phyloP scores from a whole-genome alignment of 225 moss, liverwort and hornwort species.

The Pleurozium schreberi region DNA sequence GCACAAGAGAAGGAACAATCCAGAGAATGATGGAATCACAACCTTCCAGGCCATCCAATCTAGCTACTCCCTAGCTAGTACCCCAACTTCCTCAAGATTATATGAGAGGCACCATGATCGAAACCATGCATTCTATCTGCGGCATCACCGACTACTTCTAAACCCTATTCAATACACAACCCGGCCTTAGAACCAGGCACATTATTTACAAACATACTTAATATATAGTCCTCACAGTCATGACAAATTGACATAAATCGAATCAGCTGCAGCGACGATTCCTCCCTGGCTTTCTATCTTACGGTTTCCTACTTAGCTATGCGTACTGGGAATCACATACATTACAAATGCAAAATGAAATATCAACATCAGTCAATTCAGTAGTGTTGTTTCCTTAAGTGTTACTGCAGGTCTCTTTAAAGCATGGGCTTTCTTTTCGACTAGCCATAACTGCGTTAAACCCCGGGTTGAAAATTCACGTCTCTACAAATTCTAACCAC shows the following conservation, averaged over 20 bases:
- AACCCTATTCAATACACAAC: background rate
- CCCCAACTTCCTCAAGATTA: background rate
- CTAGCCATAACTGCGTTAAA: background rate
- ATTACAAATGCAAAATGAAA: background rate
- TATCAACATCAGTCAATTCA: background rate
- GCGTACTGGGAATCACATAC: background rate
- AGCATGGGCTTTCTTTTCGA: background rate
- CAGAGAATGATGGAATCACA: background rate
- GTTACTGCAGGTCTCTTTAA: background rate
- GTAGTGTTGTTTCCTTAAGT: background rate
- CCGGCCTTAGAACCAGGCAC: background rate
- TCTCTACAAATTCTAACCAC: background rate
- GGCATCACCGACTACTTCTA: background rate
- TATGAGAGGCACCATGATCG: background rate
- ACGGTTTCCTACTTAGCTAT: background rate
- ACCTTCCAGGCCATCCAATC: background rate
- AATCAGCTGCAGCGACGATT: background rate
- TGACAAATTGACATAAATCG: background rate
- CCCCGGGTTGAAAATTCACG: background rate
- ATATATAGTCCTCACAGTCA: background rate
- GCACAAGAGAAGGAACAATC: background rate
- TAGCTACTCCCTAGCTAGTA: no score
- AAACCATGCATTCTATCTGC: background rate
- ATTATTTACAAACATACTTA: background rate
- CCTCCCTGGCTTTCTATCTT: background rate